Conservation (phyloP, 1,284 basidiomycete species). For the Naganishia liquefaciens region DNA sequence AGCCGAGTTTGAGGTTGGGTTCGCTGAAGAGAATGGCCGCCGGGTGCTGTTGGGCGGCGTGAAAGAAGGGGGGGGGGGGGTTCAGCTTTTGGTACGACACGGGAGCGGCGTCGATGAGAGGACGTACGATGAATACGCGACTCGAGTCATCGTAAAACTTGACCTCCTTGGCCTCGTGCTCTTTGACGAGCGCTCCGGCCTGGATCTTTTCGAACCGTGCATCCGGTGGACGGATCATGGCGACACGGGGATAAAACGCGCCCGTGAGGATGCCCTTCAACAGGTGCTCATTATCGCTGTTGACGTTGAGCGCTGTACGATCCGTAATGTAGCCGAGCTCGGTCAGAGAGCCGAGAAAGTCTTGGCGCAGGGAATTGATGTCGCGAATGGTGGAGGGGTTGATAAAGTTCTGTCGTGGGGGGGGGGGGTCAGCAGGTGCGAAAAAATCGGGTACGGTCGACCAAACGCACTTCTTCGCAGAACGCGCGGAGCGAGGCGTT, state of each 20-base stretch:
- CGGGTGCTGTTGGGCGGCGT: constrained; percentile 61
- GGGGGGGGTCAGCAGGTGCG: not conserved
- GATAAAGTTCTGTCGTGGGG: constrained; percentile 82
- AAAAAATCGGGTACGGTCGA: not conserved
- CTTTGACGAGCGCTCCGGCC: constrained; percentile 75
- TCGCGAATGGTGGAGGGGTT: constrained; percentile 75
- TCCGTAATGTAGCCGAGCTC: constrained; percentile 70
- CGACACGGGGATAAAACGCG: constrained; percentile 77
- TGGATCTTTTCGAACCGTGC: constrained; percentile 80
- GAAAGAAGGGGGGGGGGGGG: not conserved
- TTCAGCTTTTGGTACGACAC: not conserved
- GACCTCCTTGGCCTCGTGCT: constrained; percentile 78
- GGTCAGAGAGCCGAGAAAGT: constrained; percentile 71
- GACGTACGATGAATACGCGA: constrained; percentile 50
- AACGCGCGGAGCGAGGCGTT: constrained; percentile 62
- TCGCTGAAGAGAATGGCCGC: constrained; percentile 77
- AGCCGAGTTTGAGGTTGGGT: constrained; percentile 71
- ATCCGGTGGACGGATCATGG: constrained; percentile 70
- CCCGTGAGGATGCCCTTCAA: constrained; percentile 79
- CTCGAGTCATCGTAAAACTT: constrained; percentile 66
- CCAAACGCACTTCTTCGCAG: constrained; percentile 73
- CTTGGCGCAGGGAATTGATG: constrained; percentile 72
- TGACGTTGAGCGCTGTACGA: constrained; percentile 60
- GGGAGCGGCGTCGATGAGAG: too few relatives aligned
- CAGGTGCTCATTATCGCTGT: constrained; percentile 68